These are phyloP conservation scores for Cryptosporidium felis DNA, from an alignment of 169 alveolate genomes.

Conservation along the genomic window DNA sequence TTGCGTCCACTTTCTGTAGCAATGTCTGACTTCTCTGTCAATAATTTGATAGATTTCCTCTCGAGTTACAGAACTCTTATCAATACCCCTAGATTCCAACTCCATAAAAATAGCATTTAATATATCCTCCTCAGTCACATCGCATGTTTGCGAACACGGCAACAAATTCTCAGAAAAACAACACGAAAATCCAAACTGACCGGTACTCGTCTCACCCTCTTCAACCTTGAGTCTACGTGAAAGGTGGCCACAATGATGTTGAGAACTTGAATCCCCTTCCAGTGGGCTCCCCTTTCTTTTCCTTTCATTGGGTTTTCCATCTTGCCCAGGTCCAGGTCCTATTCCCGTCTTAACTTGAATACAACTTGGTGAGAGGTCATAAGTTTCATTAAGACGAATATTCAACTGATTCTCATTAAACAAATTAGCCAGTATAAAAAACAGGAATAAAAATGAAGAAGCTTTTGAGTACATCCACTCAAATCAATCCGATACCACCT, in stretches of 20 bases:
- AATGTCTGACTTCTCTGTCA: neutral
- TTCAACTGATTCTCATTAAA: too few relatives aligned
- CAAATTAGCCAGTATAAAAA: neutral
- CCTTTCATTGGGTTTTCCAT: neutral
- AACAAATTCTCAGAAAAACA: too few relatives aligned
- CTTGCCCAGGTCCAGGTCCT: neutral
- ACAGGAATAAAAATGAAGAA: neutral
- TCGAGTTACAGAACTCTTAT: neutral
- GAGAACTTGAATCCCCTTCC: neutral
- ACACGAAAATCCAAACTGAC: too few relatives aligned
- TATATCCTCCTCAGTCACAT: neutral
- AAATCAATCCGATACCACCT: neutral
- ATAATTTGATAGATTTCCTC: neutral
- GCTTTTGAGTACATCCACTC: constrained; percentile 14
- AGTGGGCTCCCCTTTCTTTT: neutral
- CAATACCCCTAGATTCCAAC: neutral
- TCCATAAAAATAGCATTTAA: neutral
- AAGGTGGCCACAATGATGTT: too few relatives aligned
- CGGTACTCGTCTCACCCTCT: neutral
- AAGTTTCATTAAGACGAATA: too few relatives aligned
- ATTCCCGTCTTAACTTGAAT: neutral
- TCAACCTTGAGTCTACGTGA: neutral
- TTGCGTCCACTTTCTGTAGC: neutral
- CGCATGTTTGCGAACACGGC: too few relatives aligned
- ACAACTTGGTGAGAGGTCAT: neutral